A percentile compares a stretch with the other conserved stretches of the same genome.
Evolutionary conservation across 768 basidiomycete genomes (phyloP).

Genomic region (Lactifluus volemus): DNA sequence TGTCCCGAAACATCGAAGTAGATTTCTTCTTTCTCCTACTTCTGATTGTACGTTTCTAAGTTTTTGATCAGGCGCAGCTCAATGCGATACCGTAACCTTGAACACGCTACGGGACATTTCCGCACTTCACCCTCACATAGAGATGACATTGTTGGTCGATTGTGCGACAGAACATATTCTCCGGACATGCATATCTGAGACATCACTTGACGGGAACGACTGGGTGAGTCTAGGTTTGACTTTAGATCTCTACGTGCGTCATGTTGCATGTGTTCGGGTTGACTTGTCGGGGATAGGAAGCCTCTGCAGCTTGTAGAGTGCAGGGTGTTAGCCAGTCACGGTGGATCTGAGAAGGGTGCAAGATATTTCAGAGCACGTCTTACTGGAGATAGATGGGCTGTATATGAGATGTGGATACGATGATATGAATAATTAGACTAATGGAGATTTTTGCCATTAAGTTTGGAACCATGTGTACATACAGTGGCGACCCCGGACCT

Average conservation of each 20-base stretch:
- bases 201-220: slow-evolving; percentile 24
- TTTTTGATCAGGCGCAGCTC: slow-evolving; percentile 20
- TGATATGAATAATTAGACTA: slow-evolving; percentile 13
- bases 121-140: slow-evolving; percentile 19
- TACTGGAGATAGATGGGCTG: slow-evolving; percentile 27
- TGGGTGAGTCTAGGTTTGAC: slow-evolving; percentile 26
- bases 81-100: slow-evolving; percentile 33
- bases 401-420: slow-evolving; percentile 37
- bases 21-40: slow-evolving; percentile 17
- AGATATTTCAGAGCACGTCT: slow-evolving; percentile 28
- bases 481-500: not conserved
- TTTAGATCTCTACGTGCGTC: not conserved
- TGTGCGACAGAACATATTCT: slow-evolving; percentile 28
- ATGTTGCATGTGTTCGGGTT: not conserved
- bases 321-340: not conserved
- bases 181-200: slow-evolving; percentile 23
- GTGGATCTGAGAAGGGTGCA: slow-evolving; percentile 12
- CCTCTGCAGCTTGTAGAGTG: slow-evolving; percentile 6
- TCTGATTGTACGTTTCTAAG: not conserved
- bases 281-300: not conserved
- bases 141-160: slow-evolving; percentile 33
- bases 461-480: no score
- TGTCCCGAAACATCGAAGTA: slow-evolving; percentile 44
- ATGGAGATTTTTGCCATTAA: slow-evolving; percentile 1
- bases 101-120: slow-evolving; percentile 29